Conservation (phyloP, 768 basidiomycete genomes). For the Russula sp. region DNA sequence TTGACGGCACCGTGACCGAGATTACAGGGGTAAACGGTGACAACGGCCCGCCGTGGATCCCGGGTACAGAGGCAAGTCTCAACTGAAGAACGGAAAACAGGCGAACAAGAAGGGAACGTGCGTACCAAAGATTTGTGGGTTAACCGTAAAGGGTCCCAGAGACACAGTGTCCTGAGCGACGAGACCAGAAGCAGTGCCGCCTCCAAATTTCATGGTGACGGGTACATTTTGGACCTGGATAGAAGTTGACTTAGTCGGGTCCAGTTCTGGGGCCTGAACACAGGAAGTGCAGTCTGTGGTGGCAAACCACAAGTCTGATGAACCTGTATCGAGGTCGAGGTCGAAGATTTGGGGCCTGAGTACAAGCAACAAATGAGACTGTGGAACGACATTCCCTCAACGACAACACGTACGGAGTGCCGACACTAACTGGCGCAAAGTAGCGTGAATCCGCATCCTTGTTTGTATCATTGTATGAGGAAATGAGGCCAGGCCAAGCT, state of each 20-base stretch:
- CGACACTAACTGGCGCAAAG: conserved; percentile 47
- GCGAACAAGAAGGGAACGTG: neutral
- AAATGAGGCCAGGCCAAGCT: neutral
- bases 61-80: neutral
- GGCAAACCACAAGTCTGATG: conserved; percentile 86
- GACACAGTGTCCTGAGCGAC: conserved; percentile 44
- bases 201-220: conserved; percentile 57
- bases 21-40: too few relatives aligned
- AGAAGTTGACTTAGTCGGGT: conserved; percentile 39
- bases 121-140: conserved; percentile 42
- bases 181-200: conserved; percentile 55
- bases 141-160: conserved; percentile 40
- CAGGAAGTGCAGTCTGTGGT: conserved; percentile 44
- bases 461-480: neutral
- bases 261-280: conserved; percentile 38
- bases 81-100: neutral
- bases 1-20: too few relatives aligned
- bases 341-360: conserved; percentile 60
- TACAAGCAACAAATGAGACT: neutral
- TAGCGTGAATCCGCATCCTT: conserved; percentile 57
- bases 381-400: too few relatives aligned
- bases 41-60: too few relatives aligned
- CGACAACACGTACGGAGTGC: conserved; percentile 41
- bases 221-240: conserved; percentile 28
- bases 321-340: conserved; percentile 88